Base-by-base conservation (phyloP, 2,329 filamentous ascomycete species). In the Geosmithia morbida region DNA sequence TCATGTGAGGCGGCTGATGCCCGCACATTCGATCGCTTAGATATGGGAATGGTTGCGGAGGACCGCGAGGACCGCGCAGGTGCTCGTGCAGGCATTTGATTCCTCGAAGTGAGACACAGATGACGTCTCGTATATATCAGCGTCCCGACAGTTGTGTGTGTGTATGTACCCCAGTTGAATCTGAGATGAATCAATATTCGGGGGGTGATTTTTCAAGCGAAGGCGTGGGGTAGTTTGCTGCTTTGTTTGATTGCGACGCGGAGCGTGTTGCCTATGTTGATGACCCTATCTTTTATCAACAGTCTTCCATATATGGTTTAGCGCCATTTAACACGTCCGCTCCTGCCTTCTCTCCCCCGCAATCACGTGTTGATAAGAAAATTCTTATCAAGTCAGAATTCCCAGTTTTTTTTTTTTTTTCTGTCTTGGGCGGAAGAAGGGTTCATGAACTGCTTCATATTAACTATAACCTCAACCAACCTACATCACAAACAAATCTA, bases 41-140 rank as follows among this genome's bases (percentile, higher is more conserved):
- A 57, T 43, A 57, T 59, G 7, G 68, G 64, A 29, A 57, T 60
- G 43, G 63, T 61, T 41, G 66, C 62, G 46, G 71, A 67, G 41
- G 66, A 63, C 55, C 71, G 68, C 49, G 66, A 58, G 37, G 72
- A 68, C 54, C 71, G 66, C 41, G 66, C 61, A 37, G 70, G 67
- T 43, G 66, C 64, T 61, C 71, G 64, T 52, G 69, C 59, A 40
- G 75, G 74, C 75, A 79, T 79, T 45, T 51, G 3, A 7, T 6
- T 5, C 14, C 3, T 37, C 13, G 33, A 37, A 5, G 33, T 13
- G 11, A 37, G 33, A 13, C 11, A 11, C 33, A 37, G 14, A 37
- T 37, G 33, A 13, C 33, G 33, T 37, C 33, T 11, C 33, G 41
- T 42, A 42, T 42, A 18, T 42, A n/a, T 42, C n/a, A 7, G 8